Percentiles rank a stretch among this genome's conserved stretches.
Conservation (phyloP, 495 filamentous ascomycete species). For the Xylaria longipes region DNA sequence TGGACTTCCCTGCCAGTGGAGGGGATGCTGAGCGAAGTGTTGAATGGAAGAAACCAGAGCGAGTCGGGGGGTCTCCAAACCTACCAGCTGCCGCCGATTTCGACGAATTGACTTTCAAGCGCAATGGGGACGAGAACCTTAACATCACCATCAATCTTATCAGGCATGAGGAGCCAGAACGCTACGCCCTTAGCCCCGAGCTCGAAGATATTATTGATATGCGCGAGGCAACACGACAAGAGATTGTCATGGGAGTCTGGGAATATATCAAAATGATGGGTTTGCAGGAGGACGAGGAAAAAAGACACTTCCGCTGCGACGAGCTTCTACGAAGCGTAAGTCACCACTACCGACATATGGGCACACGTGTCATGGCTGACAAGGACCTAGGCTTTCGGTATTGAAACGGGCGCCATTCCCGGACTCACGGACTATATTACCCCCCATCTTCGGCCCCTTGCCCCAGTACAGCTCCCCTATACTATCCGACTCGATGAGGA, state of each 20-base stretch:
- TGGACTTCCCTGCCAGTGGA: conserved; percentile 78
- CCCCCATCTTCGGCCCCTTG: conserved; percentile 75
- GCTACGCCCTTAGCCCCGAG: conserved; percentile 76
- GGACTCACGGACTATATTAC: conserved; percentile 78
- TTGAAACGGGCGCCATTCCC: conserved; percentile 87
- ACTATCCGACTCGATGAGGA: conserved; percentile 92
- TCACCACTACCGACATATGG: conserved; percentile 6
- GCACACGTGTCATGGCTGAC: conserved; percentile 29
- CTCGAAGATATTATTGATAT: conserved; percentile 88
- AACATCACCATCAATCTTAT: conserved; percentile 90
- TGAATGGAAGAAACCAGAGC: conserved; percentile 62
- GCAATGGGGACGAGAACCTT: conserved; percentile 87
- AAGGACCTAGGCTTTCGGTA: conserved; percentile 69
- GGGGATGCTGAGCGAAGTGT: conserved; percentile 54
- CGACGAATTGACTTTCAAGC: conserved; percentile 89
- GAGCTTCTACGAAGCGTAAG: conserved; percentile 75
- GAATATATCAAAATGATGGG: conserved; percentile 89
- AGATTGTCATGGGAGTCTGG: conserved; percentile 89
- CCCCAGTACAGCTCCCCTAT: conserved; percentile 85
- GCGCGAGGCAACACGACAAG: conserved; percentile 82
- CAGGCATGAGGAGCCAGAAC: conserved; percentile 84
- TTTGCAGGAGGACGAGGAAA: conserved; percentile 92
- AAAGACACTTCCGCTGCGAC: conserved; percentile 89
- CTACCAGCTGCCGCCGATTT: conserved; percentile 73
- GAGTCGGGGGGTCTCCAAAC: conserved; percentile 58